Percentiles rank a stretch among this genome's conserved stretches.
Evolutionary conservation across 2,329 filamentous ascomycete species (phyloP).

Genomic region (Monosporascus sp.): DNA sequence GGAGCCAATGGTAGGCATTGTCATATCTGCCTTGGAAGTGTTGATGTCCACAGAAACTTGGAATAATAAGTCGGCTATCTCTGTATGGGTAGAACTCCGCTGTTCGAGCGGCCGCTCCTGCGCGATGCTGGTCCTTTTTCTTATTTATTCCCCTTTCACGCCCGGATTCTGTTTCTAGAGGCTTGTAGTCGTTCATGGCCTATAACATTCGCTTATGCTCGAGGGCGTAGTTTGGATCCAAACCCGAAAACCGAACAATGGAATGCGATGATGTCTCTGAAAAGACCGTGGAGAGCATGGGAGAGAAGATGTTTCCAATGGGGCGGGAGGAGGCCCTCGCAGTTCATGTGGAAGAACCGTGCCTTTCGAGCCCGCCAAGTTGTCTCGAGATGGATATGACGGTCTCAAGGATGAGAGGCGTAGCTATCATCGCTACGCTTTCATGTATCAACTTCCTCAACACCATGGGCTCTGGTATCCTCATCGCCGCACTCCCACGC

Average conservation of each 20-base stretch:
- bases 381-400: neutral
- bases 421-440: conserved; percentile 27
- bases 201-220: too few relatives aligned
- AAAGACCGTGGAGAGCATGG: neutral
- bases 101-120: neutral
- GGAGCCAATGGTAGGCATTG: neutral
- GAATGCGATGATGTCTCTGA: neutral
- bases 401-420: conserved; percentile 20
- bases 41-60: neutral
- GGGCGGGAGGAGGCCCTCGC: neutral
- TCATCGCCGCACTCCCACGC: conserved; percentile 31
- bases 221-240: too few relatives aligned
- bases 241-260: neutral
- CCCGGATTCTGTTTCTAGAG: too few relatives aligned
- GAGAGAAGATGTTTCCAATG: neutral
- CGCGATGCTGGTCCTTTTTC: neutral
- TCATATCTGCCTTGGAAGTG: neutral
- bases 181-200: too few relatives aligned
- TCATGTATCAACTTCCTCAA: conserved; percentile 30
- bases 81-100: neutral
- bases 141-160: neutral
- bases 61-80: too few relatives aligned
- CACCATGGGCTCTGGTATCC: conserved; percentile 31
- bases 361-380: neutral
- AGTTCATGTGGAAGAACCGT: neutral